Percentiles rank a stretch among this genome's conserved stretches.
Conservation (phyloP, 2,329 filamentous ascomycete genomes). For the Myotisia sp. region DNA sequence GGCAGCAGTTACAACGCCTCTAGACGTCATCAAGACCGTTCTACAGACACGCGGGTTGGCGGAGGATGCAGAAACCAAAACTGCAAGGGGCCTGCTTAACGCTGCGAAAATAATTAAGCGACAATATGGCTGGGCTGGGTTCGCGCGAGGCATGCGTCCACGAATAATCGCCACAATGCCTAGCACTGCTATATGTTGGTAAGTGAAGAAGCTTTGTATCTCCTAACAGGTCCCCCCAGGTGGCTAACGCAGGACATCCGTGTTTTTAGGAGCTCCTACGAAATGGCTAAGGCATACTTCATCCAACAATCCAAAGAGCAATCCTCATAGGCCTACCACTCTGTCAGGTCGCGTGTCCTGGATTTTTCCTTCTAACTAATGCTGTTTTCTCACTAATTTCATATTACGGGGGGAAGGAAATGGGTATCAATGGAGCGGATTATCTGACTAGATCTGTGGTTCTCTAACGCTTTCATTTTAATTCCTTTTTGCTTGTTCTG, state of each 20-base stretch:
- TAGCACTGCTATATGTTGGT: constrained; percentile 99
- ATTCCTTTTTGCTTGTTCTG: no score
- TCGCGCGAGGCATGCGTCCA: constrained; percentile 85
- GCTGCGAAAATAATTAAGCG: constrained; percentile 69
- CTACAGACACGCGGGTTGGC: constrained; percentile 83
- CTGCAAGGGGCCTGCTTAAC: constrained; percentile 66
- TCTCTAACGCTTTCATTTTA: no score
- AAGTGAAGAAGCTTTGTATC: no score
- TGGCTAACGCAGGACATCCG: constrained; percentile 9
- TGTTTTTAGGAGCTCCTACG: constrained; percentile 48
- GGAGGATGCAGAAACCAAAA: constrained; percentile 62
- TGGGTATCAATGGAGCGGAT: no score
- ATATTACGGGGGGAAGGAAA: no score
- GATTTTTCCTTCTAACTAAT: no score
- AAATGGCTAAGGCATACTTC: constrained; percentile 56
- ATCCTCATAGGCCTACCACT: no score
- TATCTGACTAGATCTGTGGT: no score
- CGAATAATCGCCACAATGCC: constrained; percentile 94
- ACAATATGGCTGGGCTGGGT: constrained; percentile 71
- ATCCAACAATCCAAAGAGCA: no score
- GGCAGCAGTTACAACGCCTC: constrained; percentile 81
- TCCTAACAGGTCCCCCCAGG: no score
- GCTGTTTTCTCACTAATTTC: no score
- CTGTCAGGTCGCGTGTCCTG: no score
- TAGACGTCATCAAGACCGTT: constrained; percentile 97